phyloP scores from a whole-genome alignment of 2,329 filamentous ascomycete species.

The Pseudopithomyces chartarum region DNA sequence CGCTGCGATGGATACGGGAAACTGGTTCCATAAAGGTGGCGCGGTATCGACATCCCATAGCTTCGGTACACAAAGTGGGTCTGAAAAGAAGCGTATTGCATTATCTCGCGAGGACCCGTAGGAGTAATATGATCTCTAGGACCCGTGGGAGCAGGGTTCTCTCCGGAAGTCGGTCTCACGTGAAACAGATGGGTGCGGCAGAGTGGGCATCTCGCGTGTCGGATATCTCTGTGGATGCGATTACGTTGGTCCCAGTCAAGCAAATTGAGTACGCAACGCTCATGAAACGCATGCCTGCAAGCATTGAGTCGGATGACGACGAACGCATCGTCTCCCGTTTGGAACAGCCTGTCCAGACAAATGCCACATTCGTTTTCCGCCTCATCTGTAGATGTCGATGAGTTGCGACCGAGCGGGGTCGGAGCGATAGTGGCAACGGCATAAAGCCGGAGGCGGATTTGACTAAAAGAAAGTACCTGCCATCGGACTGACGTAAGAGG shows the following conservation, averaged over 20 bases:
- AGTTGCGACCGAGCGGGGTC: neutral
- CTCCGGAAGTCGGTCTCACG: too few relatives aligned
- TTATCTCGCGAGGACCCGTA: too few relatives aligned
- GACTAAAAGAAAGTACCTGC: neutral
- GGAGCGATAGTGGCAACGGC: neutral
- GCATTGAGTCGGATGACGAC: neutral
- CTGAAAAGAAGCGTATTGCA: too few relatives aligned
- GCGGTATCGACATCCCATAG: too few relatives aligned
- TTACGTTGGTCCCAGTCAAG: neutral
- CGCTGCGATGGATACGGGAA: too few relatives aligned
- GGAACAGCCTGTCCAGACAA: neutral
- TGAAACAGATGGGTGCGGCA: neutral
- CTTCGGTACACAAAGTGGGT: too few relatives aligned
- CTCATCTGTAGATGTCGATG: neutral
- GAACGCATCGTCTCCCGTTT: neutral
- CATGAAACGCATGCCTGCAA: neutral
- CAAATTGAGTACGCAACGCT: neutral
- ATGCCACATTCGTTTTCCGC: conserved; percentile 1
- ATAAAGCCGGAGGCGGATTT: neutral
- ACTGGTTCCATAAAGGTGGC: too few relatives aligned
- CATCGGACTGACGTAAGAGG: neutral
- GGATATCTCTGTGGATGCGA: neutral
- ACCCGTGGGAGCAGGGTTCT: neutral
- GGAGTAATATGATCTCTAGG: too few relatives aligned
- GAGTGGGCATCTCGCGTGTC: neutral